A percentile compares a stretch with the other conserved stretches of the same genome.
phyloP scores from a whole-genome alignment of 1,284 basidiomycete species.

The Caloboletus firmus region DNA sequence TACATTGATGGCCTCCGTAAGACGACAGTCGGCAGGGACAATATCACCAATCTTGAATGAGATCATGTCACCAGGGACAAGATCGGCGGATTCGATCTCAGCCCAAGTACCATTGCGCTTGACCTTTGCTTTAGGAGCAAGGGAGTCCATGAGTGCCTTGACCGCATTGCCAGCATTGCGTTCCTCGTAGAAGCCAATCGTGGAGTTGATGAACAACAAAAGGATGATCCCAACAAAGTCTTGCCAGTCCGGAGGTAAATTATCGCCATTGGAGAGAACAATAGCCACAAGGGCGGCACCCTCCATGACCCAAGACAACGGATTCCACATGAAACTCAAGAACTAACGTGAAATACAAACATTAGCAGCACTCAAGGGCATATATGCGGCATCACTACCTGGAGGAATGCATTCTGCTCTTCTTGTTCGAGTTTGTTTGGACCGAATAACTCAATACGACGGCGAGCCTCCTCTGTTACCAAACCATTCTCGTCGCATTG shows the following conservation, averaged over 20 bases:
- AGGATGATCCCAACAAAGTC: conserved; percentile 97
- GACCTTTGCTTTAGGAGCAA: conserved; percentile 95
- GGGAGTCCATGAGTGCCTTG: conserved; percentile 98
- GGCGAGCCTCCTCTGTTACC: conserved; percentile 67
- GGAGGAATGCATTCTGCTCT: conserved; percentile 84
- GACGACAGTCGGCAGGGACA: conserved; percentile 93
- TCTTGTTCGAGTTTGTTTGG: conserved; percentile 94
- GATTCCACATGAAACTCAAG: conserved; percentile 98
- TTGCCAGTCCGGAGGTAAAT: conserved; percentile 89
- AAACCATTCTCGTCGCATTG: conserved; percentile 88
- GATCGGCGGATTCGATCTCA: conserved; percentile 85
- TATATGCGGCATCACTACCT: conserved; percentile 44
- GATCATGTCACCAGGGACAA: conserved; percentile 94
- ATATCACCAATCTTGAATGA: conserved; percentile 98
- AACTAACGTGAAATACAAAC: conserved; percentile 57
- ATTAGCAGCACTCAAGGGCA: background rate
- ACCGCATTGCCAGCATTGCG: conserved; percentile 96
- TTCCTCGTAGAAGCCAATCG: conserved; percentile 98
- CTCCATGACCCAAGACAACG: conserved; percentile 99
- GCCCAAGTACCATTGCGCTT: conserved; percentile 81
- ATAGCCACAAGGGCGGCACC: conserved; percentile 97
- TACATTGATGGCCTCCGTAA: conserved; percentile 92
- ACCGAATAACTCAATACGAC: conserved; percentile 93
- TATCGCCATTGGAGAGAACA: conserved; percentile 90
- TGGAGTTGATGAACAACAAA: conserved; percentile 91